phyloP scores from a whole-genome alignment of 257 asterid species.

The Salvia rosmarinus region DNA sequence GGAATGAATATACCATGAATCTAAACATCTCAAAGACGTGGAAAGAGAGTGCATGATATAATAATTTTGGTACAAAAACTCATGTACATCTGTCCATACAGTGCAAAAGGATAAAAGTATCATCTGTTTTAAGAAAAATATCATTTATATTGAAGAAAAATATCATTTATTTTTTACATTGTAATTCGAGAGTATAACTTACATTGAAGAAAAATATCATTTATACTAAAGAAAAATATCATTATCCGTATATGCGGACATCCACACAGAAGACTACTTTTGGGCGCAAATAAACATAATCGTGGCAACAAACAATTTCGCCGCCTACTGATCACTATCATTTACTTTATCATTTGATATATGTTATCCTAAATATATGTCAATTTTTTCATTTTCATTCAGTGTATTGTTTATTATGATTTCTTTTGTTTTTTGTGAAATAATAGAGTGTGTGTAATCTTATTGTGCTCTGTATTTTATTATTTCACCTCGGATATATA shows the following conservation, averaged over 20 bases:
- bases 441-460: neutral
- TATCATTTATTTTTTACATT: too few relatives aligned
- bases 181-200: too few relatives aligned
- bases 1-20: slow-evolving; percentile 9
- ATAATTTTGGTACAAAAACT: too few relatives aligned
- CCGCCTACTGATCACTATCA: neutral
- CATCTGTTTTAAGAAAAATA: too few relatives aligned
- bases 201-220: too few relatives aligned
- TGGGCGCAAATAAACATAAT: slow-evolving; percentile 10
- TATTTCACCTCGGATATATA: too few relatives aligned
- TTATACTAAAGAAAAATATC: too few relatives aligned
- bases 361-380: neutral
- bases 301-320: slow-evolving; percentile 26
- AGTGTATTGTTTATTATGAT: neutral
- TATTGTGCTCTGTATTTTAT: neutral
- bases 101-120: too few relatives aligned
- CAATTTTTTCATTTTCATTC: neutral
- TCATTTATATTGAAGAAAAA: too few relatives aligned
- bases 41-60: slow-evolving; percentile 17
- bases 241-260: too few relatives aligned
- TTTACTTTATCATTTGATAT: neutral
- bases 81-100: too few relatives aligned
- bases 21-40: slow-evolving; percentile 23
- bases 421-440: neutral
- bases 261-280: too few relatives aligned